phyloP scores from a whole-genome alignment of 441 rosid species.

The Aleurites moluccanus region DNA sequence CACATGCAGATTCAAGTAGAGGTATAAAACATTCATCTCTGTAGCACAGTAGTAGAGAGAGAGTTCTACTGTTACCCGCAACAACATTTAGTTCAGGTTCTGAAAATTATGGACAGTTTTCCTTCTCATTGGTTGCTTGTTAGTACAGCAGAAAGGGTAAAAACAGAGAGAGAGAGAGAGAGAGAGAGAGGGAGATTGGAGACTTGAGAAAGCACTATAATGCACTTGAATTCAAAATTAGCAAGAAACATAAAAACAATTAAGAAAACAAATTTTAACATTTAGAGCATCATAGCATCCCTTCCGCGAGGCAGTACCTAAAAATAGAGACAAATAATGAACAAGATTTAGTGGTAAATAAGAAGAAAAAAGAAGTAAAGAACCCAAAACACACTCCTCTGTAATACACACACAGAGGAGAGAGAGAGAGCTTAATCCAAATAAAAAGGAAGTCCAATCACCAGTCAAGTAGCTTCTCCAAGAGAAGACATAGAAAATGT shows the following conservation, averaged over 20 bases:
- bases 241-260: neutral
- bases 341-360: too few species aligned
- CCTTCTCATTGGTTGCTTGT: neutral
- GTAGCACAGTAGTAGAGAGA: neutral
- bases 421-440: neutral
- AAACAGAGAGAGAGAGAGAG: neutral
- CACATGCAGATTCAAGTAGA: neutral
- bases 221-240: neutral
- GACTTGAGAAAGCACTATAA: neutral
- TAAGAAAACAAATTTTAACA: neutral
- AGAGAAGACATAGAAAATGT: neutral
- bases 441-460: neutral
- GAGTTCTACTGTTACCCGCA: neutral
- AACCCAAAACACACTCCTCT: too few species aligned
- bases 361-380: too few species aligned
- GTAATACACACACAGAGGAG: neutral
- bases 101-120: neutral
- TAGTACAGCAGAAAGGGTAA: neutral
- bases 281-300: neutral
- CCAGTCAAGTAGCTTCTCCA: slow-evolving; percentile 1
- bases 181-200: neutral
- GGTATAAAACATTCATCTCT: neutral
- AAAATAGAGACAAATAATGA: too few species aligned
- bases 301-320: too few species aligned
- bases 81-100: neutral